Base-by-base conservation (phyloP, 1,284 basidiomycete species). In the Pseudozyma hubeiensis region DNA sequence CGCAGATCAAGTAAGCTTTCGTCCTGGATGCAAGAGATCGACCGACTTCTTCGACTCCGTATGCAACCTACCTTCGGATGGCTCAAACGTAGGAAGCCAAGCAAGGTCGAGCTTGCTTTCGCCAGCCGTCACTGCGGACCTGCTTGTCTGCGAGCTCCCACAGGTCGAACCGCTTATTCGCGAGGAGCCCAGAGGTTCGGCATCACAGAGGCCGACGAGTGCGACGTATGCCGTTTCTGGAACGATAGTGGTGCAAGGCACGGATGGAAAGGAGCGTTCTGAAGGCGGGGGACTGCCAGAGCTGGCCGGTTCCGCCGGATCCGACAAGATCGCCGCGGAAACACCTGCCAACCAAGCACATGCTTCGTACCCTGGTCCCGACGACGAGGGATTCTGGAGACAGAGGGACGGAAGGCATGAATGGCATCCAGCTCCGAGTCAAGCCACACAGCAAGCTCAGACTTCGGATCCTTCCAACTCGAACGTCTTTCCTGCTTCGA, bases 41-140 rank as follows among this genome's bases (percentile, higher is more conserved):
- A 64, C 61, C n/a, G 66, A 74, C 59, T 70, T 77, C 40, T 59
- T 77, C 30, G 64, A 57, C 6, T 53, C 68, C 30, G 62, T 77
- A 16, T 77, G 75, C 57, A 56, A 35, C 40, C 51, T 40, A 33
- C 58, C 58, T 0, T 37, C 40, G 4, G 24, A 29, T 5, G 37
- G 44, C 7, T 34, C 64, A 4, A 44, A 19, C 5, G 16, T 17
- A 5, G 53, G n/a, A 5, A 24, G 16, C 10, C 35, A 34, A 9
- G 4, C 2, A 19, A 10, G 39, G 0, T 19, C 54, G 10, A 54
- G 30, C 13, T 8, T 14, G n/a, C 34, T 37, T 10, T 30, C 19
- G 7, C 57, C 64, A 13, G 35, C 29, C 2, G 56, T 61, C 4
- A 55, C 56, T 7, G 67, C 62, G 9, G 72, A 77, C 24, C 63